Conservation (phyloP, 805 yeast species). For the Spathaspora girioi region DNA sequence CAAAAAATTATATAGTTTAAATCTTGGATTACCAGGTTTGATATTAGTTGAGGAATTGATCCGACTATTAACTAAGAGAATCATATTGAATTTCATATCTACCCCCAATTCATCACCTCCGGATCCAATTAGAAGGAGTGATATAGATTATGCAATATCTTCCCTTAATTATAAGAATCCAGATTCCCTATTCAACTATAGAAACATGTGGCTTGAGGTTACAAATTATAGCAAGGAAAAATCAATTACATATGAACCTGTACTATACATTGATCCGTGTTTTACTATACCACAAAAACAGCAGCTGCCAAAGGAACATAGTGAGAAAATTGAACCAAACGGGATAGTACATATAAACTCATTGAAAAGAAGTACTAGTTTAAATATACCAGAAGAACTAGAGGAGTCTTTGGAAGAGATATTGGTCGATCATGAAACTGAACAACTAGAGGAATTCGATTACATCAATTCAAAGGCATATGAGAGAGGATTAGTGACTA, state of each 20-base stretch:
- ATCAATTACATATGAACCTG: not conserved
- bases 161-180: constrained; percentile 1
- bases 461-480: constrained; percentile 4
- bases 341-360: not conserved
- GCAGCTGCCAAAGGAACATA: not conserved
- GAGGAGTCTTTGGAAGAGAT: constrained; percentile 2
- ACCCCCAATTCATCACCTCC: not conserved
- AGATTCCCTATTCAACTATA: not conserved
- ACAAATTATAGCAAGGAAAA: not conserved
- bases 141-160: not conserved
- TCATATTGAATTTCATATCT: constrained; percentile 9
- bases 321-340: not conserved
- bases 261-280: not conserved
- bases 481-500: constrained; percentile 9
- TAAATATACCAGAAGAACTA: not conserved
- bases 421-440: constrained; percentile 2
- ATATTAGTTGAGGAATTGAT: constrained; percentile 19
- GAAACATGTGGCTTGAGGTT: not conserved
- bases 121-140: not conserved
- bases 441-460: constrained; percentile 5
- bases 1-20: not conserved
- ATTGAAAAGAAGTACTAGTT: not conserved
- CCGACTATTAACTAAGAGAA: constrained; percentile 10
- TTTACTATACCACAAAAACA: not conserved
- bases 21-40: constrained; percentile 7